These are phyloP conservation scores for Phascolomyces articulosus DNA, from an alignment of 371 early-diverging fungal species.

Conservation along the genomic window DNA sequence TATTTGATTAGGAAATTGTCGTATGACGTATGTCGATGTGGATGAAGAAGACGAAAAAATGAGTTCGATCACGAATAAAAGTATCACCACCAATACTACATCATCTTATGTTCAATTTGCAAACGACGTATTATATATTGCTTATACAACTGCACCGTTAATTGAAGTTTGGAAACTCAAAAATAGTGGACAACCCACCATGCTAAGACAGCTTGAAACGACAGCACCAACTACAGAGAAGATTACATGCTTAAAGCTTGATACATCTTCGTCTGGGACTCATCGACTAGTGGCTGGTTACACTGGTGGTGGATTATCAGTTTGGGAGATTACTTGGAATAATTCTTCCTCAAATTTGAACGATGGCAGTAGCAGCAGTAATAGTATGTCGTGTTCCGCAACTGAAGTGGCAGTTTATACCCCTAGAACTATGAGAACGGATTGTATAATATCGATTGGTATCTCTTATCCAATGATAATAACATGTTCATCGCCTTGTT, in stretches of 20 bases:
- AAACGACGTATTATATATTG: conserved; percentile 18
- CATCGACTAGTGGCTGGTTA: conserved; percentile 43
- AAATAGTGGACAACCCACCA: not conserved
- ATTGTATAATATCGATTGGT: conserved; percentile 26
- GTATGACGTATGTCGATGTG: conserved; percentile 17
- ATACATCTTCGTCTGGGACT: not conserved
- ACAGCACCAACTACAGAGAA: not conserved
- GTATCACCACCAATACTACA: not conserved
- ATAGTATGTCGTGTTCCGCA: not conserved
- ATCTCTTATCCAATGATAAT: conserved; percentile 35
- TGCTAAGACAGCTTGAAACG: conserved; percentile 4
- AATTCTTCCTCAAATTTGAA: conserved; percentile 3
- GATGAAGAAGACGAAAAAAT: not conserved
- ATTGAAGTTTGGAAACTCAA: conserved; percentile 24
- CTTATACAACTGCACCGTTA: conserved; percentile 10
- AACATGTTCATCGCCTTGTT: conserved; percentile 36
- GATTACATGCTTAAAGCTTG: conserved; percentile 31
- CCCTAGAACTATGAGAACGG: conserved; percentile 8
- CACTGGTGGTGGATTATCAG: conserved; percentile 42
- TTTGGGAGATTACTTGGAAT: conserved; percentile 27
- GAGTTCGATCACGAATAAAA: not conserved
- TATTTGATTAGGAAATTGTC: conserved; percentile 31
- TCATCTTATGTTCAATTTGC: conserved; percentile 17
- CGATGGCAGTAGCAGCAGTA: not conserved
- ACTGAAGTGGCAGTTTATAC: conserved; percentile 18